Evolutionary conservation across 345 rosid species (phyloP).

Genomic region (Heritiera fomes): DNA sequence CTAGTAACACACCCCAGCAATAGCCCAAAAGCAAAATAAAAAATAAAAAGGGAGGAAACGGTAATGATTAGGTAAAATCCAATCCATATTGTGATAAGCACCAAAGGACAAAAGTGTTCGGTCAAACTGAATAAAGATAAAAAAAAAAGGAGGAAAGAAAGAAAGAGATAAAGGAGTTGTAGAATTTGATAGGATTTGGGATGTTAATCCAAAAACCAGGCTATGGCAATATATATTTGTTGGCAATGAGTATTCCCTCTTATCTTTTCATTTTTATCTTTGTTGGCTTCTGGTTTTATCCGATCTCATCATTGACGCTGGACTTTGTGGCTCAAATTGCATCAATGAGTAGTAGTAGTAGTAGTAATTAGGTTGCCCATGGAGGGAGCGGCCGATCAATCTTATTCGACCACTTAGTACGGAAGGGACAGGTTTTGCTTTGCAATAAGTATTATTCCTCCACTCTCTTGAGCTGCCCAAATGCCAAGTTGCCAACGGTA

Average conservation of each 20-base stretch:
- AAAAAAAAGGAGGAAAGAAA: background rate
- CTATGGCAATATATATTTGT: background rate
- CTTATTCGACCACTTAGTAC: conserved; percentile 21
- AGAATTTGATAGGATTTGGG: conserved; percentile 9
- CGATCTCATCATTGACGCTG: conserved; percentile 21
- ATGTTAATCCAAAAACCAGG: conserved; percentile 8
- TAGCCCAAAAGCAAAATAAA: conserved; percentile 2
- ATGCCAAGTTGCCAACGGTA: background rate
- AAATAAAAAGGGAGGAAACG: background rate
- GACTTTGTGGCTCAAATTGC: conserved; percentile 27
- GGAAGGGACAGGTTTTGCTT: background rate
- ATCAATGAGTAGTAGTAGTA: background rate
- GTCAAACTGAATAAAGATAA: conserved; percentile 22
- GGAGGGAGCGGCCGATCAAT: conserved; percentile 10
- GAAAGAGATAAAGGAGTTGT: background rate
- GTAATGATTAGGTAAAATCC: conserved; percentile 30
- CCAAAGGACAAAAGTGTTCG: background rate
- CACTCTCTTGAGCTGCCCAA: background rate
- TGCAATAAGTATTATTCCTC: conserved; percentile 6
- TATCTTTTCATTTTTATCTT: background rate
- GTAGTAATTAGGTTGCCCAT: background rate
- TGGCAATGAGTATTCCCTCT: background rate
- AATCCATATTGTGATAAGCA: conserved; percentile 28
- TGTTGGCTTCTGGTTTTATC: background rate
- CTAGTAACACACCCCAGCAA: background rate